phyloP scores from a whole-genome alignment of 352 stramenopile species.

The Phytophthora kernoviae region DNA sequence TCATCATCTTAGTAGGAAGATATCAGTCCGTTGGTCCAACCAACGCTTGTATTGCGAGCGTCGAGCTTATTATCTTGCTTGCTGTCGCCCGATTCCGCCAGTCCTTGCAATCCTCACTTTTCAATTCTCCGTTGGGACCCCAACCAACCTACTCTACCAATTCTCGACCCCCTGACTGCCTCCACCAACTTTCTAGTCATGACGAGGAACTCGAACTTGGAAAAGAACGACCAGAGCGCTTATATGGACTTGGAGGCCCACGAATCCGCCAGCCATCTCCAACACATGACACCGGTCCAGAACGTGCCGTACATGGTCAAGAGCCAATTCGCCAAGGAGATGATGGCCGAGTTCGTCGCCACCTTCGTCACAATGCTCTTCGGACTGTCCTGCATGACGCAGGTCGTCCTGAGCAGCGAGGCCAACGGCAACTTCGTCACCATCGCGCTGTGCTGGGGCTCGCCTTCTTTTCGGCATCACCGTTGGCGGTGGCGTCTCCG shows the following conservation, averaged over 20 bases:
- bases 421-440: constrained; percentile 26
- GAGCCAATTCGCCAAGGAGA: constrained; percentile 44
- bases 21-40: background rate
- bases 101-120: constrained; percentile 14
- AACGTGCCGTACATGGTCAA: constrained; percentile 40
- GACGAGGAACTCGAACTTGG: constrained; percentile 21
- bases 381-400: constrained; percentile 22
- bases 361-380: constrained; percentile 37
- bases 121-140: constrained; percentile 19
- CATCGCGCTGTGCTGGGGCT: constrained; percentile 49
- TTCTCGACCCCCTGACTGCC: background rate
- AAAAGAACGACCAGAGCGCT: constrained; percentile 21
- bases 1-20: too few species aligned
- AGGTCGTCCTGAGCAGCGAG: constrained; percentile 22
- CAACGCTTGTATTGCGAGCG: constrained; percentile 8
- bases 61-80: constrained; percentile 4
- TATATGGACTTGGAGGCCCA: constrained; percentile 26
- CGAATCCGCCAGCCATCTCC: constrained; percentile 9
- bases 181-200: constrained; percentile 5
- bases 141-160: constrained; percentile 8
- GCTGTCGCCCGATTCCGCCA: background rate
- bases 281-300: constrained; percentile 18
- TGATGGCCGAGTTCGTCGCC: constrained; percentile 36
- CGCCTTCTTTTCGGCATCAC: constrained; percentile 47
- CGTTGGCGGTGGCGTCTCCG: constrained; percentile 31